A percentile compares a stretch with the other conserved stretches of the same genome.
Evolutionary conservation across 805 yeast species (phyloP).

Genomic region (Wickerhamiella shivajii): DNA sequence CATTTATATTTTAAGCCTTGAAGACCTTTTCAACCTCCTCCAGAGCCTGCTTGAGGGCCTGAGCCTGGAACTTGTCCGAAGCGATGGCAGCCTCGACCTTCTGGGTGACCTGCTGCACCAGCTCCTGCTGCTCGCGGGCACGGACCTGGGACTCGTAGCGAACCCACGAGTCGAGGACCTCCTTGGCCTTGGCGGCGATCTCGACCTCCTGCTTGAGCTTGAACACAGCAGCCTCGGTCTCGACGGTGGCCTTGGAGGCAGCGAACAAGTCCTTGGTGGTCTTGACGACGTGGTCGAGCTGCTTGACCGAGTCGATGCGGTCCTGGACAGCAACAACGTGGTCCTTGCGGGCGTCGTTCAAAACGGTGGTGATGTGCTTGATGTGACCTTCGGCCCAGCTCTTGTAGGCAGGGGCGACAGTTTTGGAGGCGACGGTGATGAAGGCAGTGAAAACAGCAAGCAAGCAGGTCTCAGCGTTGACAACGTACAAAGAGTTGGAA

Average conservation of each 20-base stretch:
- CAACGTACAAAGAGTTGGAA: slow-evolving; percentile 80
- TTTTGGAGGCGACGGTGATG: slow-evolving; percentile 61
- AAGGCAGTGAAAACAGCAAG: slow-evolving; percentile 69
- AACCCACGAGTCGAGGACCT: slow-evolving; percentile 97
- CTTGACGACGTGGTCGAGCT: slow-evolving; percentile 79
- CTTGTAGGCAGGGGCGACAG: slow-evolving; percentile 86
- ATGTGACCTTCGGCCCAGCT: slow-evolving; percentile 85
- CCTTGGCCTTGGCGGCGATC: slow-evolving; percentile 78
- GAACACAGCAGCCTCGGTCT: slow-evolving; percentile 86
- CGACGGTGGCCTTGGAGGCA: slow-evolving; percentile 91
- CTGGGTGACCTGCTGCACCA: slow-evolving; percentile 70
- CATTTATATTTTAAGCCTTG: no score
- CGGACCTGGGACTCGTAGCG: slow-evolving; percentile 95
- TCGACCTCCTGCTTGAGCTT: slow-evolving; percentile 85
- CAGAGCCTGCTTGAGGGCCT: slow-evolving; percentile 78
- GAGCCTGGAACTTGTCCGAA: slow-evolving; percentile 87
- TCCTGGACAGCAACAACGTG: slow-evolving; percentile 88
- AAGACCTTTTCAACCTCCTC: slow-evolving; percentile 83
- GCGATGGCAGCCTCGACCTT: slow-evolving; percentile 75
- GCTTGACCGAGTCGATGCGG: slow-evolving; percentile 77
- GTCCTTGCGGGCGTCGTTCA: slow-evolving; percentile 75
- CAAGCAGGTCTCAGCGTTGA: slow-evolving; percentile 87
- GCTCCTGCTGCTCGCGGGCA: slow-evolving; percentile 88
- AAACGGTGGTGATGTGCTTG: slow-evolving; percentile 62
- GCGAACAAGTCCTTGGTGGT: slow-evolving; percentile 87